These are phyloP conservation scores for Tolypocladium cylindrosporum DNA, from an alignment of 2,329 filamentous ascomycete species.

Conservation along the genomic window DNA sequence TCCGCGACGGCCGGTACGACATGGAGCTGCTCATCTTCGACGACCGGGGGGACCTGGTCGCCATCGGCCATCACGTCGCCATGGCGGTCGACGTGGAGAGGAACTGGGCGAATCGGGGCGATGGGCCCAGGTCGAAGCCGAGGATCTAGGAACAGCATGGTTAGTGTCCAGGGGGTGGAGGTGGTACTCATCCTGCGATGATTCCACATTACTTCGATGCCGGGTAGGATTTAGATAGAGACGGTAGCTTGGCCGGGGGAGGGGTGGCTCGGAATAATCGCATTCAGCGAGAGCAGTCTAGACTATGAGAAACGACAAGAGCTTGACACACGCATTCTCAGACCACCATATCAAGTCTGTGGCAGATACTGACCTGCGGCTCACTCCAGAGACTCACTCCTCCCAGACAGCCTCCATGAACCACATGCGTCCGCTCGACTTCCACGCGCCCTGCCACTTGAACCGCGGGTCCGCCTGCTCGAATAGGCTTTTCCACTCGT, in stretches of 20 bases:
- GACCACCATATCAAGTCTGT: background rate
- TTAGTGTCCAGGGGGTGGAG: too few relatives aligned
- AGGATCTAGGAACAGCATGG: background rate
- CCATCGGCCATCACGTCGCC: slow-evolving; percentile 19
- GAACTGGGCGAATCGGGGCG: slow-evolving; percentile 6
- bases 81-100: slow-evolving; percentile 16
- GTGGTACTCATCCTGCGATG: too few relatives aligned
- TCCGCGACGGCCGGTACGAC: slow-evolving; percentile 65
- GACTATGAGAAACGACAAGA: too few relatives aligned
- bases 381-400: background rate
- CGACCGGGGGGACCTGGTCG: slow-evolving; percentile 15
- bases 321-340: background rate
- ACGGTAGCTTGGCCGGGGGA: too few relatives aligned
- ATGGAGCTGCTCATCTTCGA: slow-evolving; percentile 61
- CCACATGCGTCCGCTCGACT: slow-evolving; percentile 19
- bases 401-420: slow-evolving; percentile 26
- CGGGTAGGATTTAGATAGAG: too few relatives aligned
- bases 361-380: background rate
- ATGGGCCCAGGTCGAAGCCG: background rate
- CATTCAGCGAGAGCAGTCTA: background rate
- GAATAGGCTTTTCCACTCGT: slow-evolving; percentile 33
- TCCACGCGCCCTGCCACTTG: slow-evolving; percentile 20
- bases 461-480: slow-evolving; percentile 25
- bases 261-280: background rate
- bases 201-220: too few relatives aligned